Percentiles rank a stretch among this genome's conserved stretches.
Conservation (phyloP, 1,284 basidiomycete genomes). For the Porodaedalea pini region DNA sequence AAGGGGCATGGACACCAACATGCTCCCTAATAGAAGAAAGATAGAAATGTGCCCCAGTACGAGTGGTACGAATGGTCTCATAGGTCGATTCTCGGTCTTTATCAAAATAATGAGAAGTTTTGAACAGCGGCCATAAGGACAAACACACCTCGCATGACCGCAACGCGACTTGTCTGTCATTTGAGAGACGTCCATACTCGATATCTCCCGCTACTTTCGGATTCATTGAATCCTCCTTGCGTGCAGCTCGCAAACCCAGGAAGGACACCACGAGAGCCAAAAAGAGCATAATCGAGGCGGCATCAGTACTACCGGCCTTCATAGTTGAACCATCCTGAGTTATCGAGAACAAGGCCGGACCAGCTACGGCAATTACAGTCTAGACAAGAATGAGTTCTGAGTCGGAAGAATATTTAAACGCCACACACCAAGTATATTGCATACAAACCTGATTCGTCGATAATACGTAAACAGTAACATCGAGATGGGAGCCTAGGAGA, state of each 20-base stretch:
- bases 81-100: no score
- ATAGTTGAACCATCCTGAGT: neutral
- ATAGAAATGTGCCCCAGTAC: neutral
- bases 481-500: no score
- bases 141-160: no score
- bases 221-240: neutral
- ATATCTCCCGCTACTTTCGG: no score
- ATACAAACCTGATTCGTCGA: neutral
- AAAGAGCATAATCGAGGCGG: neutral
- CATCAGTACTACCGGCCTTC: neutral
- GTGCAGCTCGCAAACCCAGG: neutral
- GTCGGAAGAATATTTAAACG: neutral
- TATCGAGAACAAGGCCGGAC: neutral
- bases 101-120: no score
- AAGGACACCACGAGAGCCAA: neutral
- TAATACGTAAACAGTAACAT: neutral
- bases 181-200: no score
- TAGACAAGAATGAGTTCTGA: neutral
- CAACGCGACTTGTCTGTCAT: no score
- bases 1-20: neutral
- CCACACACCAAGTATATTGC: neutral
- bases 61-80: neutral
- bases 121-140: no score
- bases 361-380: conserved; percentile 2
- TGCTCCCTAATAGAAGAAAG: neutral